These are phyloP conservation scores for Eleusine coracana DNA, from an alignment of 176 grass and related monocot species.

Conservation along the genomic window DNA sequence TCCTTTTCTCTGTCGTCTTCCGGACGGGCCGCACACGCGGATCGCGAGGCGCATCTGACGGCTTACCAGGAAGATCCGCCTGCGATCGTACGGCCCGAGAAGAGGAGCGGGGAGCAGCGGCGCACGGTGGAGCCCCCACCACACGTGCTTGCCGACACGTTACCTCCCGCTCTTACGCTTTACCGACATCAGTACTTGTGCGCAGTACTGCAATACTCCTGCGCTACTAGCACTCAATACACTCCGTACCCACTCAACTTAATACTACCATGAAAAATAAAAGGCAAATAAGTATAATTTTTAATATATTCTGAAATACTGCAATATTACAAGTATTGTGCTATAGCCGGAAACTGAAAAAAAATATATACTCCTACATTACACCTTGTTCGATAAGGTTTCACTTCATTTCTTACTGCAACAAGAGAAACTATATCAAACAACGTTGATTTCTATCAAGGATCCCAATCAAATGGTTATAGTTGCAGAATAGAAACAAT, in stretches of 20 bases:
- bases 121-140: not conserved
- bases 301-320: too few relatives aligned
- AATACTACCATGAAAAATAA: too few relatives aligned
- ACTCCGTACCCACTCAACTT: not conserved
- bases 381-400: too few relatives aligned
- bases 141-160: constrained; percentile 38
- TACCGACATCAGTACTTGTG: constrained; percentile 11
- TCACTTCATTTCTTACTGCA: too few relatives aligned
- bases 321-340: too few relatives aligned
- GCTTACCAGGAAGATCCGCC: constrained; percentile 39
- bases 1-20: constrained; percentile 33
- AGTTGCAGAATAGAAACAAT: too few relatives aligned
- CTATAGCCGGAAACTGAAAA: too few relatives aligned
- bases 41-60: constrained; percentile 58
- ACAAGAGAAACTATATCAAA: too few relatives aligned
- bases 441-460: too few relatives aligned
- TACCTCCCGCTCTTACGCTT: not conserved
- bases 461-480: too few relatives aligned
- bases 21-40: not conserved
- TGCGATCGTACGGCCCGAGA: constrained; percentile 51
- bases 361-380: too few relatives aligned
- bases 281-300: too few relatives aligned
- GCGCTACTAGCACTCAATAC: not conserved
- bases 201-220: not conserved
- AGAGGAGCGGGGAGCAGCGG: not conserved